Conservation (phyloP, 306 rosid genomes). For the Glycine latifolia region DNA sequence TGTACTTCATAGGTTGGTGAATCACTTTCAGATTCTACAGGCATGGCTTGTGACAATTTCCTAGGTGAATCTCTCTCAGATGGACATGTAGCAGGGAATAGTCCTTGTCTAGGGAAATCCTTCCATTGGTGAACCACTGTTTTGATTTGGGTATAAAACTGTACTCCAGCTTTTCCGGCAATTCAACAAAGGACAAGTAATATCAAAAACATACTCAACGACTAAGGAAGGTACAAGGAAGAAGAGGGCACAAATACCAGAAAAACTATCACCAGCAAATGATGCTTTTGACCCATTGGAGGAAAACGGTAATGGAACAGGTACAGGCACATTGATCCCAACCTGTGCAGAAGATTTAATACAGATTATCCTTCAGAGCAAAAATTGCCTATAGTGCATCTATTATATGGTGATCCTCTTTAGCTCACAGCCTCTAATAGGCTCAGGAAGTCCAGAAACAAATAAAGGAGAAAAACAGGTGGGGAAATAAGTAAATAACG, state of each 20-base stretch:
- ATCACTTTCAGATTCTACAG: conserved; percentile 56
- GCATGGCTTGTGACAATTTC: conserved; percentile 47
- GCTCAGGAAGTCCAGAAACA: not conserved
- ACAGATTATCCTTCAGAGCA: conserved; percentile 14
- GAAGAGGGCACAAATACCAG: conserved; percentile 42
- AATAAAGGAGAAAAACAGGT: not conserved
- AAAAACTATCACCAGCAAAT: conserved; percentile 55
- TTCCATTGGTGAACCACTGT: conserved; percentile 75
- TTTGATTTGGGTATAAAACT: conserved; percentile 73
- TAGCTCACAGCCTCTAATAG: conserved; percentile 1
- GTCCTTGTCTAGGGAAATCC: conserved; percentile 54
- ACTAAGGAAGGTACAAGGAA: conserved; percentile 6
- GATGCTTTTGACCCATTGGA: conserved; percentile 57
- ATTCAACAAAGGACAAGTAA: conserved; percentile 36
- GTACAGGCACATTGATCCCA: conserved; percentile 72
- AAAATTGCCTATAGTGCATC: not conserved
- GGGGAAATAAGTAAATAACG: not conserved
- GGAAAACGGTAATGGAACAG: conserved; percentile 65
- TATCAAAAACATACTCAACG: conserved; percentile 1
- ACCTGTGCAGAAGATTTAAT: conserved; percentile 53
- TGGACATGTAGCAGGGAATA: conserved; percentile 42
- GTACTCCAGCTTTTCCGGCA: conserved; percentile 68
- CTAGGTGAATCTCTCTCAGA: conserved; percentile 58
- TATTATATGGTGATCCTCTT: conserved; percentile 27
- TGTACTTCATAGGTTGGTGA: conserved; percentile 51